Base-by-base conservation (phyloP, 2,329 filamentous ascomycete genomes). In the Colletotrichum simmondsii region DNA sequence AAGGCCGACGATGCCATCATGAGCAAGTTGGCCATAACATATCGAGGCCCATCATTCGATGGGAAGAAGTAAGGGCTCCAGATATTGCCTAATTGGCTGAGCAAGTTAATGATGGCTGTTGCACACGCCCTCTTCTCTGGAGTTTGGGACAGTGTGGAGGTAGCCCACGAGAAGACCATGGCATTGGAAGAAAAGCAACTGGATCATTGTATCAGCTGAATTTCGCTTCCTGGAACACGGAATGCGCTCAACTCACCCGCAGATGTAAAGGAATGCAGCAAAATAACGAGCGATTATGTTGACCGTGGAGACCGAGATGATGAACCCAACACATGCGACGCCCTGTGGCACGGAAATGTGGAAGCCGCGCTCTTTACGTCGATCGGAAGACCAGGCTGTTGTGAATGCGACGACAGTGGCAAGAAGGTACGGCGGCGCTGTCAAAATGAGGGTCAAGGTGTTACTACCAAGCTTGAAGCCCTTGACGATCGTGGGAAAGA, bases 251-350 rank as follows among this genome's bases (percentile, higher is more conserved):
- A 30, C 24, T 56, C 26, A 56, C 53, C 53, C 64, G 28, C 80
- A 0, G 79, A 68, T 77, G 68, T 80, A 84, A 24, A 81, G 80
- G 8, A 76, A 75, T 7, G 79, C 77, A 19, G 68, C 58, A 19
- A 73, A 91, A n/a, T 67, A 91, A 32, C 90, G 82, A 0, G 89
- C 87, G 0, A 83, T 89, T 2, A 84, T 85, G 16, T 82, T 79
- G 0, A 85, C 87, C 0, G 90, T 92, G 0, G 87, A 81, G 1
- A 89, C 90, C 6, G 88, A 88, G 19, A 92, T 82, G 71, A 92
- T 89, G 78, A 91, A 92, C 1, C 88, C 86, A 1, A 80, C 80
- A 1, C 92, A 83, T 1, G 87, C 87, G 35, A 91, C 82, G 26
- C 30, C 65, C 22, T 75, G 65, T 3, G 73, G 73, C 2, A 52